phyloP scores from a whole-genome alignment of 78 protist species.

The Bigelowiella natans region DNA sequence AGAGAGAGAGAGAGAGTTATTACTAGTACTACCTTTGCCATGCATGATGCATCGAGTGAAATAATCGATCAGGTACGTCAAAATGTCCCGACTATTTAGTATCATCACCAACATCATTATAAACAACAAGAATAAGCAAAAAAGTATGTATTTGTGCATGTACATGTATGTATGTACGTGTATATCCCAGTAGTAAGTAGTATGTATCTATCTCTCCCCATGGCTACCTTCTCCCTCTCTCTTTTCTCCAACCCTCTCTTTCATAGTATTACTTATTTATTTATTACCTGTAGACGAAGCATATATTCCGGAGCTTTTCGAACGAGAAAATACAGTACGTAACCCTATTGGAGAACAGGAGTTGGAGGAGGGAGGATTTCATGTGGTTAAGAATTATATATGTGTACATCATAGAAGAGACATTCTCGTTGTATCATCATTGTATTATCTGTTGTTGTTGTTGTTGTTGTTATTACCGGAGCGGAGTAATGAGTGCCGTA shows the following conservation, averaged over 20 bases:
- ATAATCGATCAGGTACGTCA: constrained; percentile 76
- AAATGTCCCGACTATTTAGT: constrained; percentile 66
- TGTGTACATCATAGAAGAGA: no score
- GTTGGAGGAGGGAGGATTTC: no score
- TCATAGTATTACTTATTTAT: no score
- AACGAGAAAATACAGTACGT: constrained; percentile 10
- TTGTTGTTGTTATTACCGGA: no score
- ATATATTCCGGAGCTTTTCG: not conserved
- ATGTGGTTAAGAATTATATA: no score
- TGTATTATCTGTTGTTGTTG: no score
- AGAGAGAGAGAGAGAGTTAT: no score
- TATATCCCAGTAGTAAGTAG: not conserved
- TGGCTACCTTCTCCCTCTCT: no score
- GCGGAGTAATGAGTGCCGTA: constrained; percentile 36
- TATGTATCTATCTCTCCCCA: not conserved
- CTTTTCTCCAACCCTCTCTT: no score
- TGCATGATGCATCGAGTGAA: constrained; percentile 24
- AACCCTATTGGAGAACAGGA: constrained; percentile 11
- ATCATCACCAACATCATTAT: not conserved
- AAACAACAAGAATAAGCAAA: not conserved
- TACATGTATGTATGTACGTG: not conserved
- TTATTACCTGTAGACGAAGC: not conserved
- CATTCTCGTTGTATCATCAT: no score
- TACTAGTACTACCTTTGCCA: not conserved
- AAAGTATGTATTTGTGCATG: not conserved